Evolutionary conservation across 306 rosid genomes (phyloP), one percentile per base, ranked within the genome.

Genomic region (Arachis stenosperma): DNA sequence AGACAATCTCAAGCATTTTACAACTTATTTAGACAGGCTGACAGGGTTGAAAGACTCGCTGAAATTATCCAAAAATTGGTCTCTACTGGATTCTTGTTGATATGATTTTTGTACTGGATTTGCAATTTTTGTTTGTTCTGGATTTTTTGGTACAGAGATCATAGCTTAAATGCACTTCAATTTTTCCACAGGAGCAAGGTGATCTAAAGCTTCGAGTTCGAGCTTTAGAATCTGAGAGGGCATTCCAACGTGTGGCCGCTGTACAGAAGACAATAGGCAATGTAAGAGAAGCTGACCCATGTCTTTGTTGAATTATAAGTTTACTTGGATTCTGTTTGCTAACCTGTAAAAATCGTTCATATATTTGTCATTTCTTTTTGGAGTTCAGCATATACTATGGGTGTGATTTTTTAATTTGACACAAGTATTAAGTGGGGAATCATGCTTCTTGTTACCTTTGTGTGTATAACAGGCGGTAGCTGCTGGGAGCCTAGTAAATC

Each of bases 11-110:
- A 76, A 73, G 98, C 99, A 63, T 88, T 95, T 79, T 91, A 77
- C 84, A 95, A 95, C 88, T 87, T 95, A 74, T 91, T 95, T 85
- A 88, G 99, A 81, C 99, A 95, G 84, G 95, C 99, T 65, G 99
- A 95, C 59, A 88, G 99, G 80, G 93, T 95, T 44, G 96, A 90
- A 82, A 95, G 82, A 84, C 99, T 95, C 77, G 97, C 96, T 52
- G 87, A 88, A 59, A 75, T 95, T 71, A 90, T 90, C 78, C 89
- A 89, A 78, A 84, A 88, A 85, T 73, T 93, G 92, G 98, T 93
- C 73, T 60, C 69, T 39, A 59, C 62, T 53, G 8, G 62, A 65
- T 64, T 56, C 67, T 52, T 11, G 59, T 55, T 40, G 37, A 53
- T 67, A 55, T 76, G 29, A 36, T 74, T 79, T 17, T 9, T 42